These are phyloP conservation scores for Panaeolus papilionaceus DNA, from an alignment of 768 basidiomycete species.

Conservation along the genomic window DNA sequence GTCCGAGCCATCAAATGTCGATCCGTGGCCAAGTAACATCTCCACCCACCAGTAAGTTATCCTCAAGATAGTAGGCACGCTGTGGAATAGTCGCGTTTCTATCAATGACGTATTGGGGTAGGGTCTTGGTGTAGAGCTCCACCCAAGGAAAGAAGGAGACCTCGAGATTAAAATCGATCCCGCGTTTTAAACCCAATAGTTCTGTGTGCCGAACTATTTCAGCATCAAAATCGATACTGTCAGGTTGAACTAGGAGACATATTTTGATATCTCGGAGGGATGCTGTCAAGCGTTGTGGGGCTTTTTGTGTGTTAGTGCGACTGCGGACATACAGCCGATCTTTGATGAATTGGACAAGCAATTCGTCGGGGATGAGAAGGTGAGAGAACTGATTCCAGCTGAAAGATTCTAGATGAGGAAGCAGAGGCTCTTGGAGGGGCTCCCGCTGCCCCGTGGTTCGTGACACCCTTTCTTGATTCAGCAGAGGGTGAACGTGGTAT, in stretches of 20 bases:
- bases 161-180: not conserved
- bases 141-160: not conserved
- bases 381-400: not conserved
- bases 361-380: not conserved
- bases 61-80: not conserved
- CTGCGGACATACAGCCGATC: not conserved
- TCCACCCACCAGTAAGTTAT: not conserved
- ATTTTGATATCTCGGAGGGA: not conserved
- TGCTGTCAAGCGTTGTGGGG: not conserved
- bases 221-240: not conserved
- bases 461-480: not conserved
- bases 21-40: not conserved
- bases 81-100: not conserved
- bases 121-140: not conserved
- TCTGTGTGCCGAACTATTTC: not conserved
- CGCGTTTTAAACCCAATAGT: not conserved
- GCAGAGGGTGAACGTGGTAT: not conserved
- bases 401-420: not conserved
- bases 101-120: not conserved
- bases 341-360: not conserved
- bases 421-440: not conserved
- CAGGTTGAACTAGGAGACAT: not conserved
- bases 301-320: not conserved
- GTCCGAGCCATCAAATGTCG: too few relatives aligned
- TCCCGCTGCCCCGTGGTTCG: not conserved